A percentile compares a stretch with the other conserved stretches of the same genome.
Conservation (phyloP, 1,139 yeast genomes). For the Arxiozyma bovina region DNA sequence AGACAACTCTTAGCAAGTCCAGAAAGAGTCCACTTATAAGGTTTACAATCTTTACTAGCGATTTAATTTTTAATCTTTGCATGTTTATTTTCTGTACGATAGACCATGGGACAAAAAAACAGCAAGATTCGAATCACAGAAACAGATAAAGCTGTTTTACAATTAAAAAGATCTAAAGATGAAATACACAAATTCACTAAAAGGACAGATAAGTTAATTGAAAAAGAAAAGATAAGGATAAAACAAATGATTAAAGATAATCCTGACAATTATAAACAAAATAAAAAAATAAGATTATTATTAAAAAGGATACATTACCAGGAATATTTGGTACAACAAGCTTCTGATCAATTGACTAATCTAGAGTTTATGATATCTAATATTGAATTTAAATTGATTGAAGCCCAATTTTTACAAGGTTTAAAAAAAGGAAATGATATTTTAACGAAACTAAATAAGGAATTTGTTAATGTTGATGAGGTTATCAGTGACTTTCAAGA, state of each 20-base stretch:
- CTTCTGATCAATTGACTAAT: slow-evolving; percentile 69
- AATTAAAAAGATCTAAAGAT: slow-evolving; percentile 81
- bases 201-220: slow-evolving; percentile 47
- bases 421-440: slow-evolving; percentile 72
- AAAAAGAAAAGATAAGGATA: slow-evolving; percentile 27
- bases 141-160: slow-evolving; percentile 78
- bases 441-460: slow-evolving; percentile 62
- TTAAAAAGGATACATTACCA: slow-evolving; percentile 77
- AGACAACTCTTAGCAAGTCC: neutral
- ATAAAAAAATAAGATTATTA: slow-evolving; percentile 48
- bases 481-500: slow-evolving; percentile 81
- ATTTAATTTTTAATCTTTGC: neutral
- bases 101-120: slow-evolving; percentile 27
- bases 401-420: slow-evolving; percentile 74
- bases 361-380: slow-evolving; percentile 64
- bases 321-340: slow-evolving; percentile 53
- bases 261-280: slow-evolving; percentile 30
- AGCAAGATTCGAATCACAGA: slow-evolving; percentile 49
- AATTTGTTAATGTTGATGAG: slow-evolving; percentile 72
- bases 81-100: neutral
- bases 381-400: slow-evolving; percentile 83
- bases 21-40: too few relatives aligned
- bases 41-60: too few relatives aligned
- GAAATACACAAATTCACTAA: slow-evolving; percentile 67
- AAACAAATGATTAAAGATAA: slow-evolving; percentile 25